Base-by-base conservation (phyloP, 2,329 filamentous ascomycete genomes). In the Neofusicoccum umdonicola region DNA sequence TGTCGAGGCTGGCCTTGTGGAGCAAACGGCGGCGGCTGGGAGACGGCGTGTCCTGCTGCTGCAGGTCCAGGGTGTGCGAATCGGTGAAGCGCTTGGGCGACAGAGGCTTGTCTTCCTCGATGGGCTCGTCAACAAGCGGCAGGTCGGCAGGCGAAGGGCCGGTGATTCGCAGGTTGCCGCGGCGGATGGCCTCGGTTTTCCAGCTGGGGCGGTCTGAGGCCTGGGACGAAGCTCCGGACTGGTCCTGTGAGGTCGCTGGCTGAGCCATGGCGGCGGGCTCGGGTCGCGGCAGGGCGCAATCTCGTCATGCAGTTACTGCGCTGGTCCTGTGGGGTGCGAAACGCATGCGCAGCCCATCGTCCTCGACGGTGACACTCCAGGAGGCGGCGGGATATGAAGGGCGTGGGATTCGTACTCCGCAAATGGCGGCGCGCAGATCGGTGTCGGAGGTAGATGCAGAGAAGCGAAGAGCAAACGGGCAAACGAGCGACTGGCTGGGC, bases 111-210 rank as follows among this genome's bases (percentile, higher is more conserved):
- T 65, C 54, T 13, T 50, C 51, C 11, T 48, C 44, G 52, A 41
- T 47, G 42, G 42, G 41, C 34, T 57, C 31, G 39, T 47, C 62
- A 15, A 47, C 62, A 17, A 42, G 62, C 39, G 54, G 54, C 22
- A 58, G 54, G 17, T 58, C 54, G 39, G 54, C 39, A 15, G 75
- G 76, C 60, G 77, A 72, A 9, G 76, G 76, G 6, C 75, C 74
- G 60, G 73, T 77, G 57, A 78, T 77, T 64, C 77, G 77, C 45
- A 78, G 67, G 61, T 76, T 68, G 2, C 76, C 76, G 60, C 73
- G 72, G 12, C 76, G 71, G 48, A 78, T 78, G 2, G 76, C 76
- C 62, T 77, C 76, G 0, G 74, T 74, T 68, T 77, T 78, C 75
- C 74, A 77, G 67, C 73, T 76, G 7, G 75, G 74, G 27, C 75